These are phyloP conservation scores for Fusarium fujikuroi DNA, from an alignment of 2,329 filamentous ascomycete genomes.

Conservation along the genomic window DNA sequence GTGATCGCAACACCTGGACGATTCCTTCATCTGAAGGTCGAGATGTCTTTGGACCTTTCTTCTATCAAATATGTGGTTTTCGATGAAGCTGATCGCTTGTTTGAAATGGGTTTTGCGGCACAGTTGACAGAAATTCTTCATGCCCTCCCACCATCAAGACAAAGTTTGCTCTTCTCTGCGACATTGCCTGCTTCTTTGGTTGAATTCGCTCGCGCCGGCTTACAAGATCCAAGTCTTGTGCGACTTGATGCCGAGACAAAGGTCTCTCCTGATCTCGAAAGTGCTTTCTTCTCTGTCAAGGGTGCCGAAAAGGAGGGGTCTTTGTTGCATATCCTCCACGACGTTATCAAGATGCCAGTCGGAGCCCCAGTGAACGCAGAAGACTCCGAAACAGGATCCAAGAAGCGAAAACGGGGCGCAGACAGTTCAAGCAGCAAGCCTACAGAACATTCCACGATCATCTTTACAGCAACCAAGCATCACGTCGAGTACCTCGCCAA, in stretches of 20 bases:
- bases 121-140: constrained; percentile 94
- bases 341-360: constrained; percentile 90
- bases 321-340: constrained; percentile 85
- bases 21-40: constrained; percentile 95
- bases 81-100: constrained; percentile 94
- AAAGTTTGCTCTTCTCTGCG: constrained; percentile 94
- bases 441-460: constrained; percentile 90
- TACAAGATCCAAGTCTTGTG: constrained; percentile 91
- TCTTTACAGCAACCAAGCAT: constrained; percentile 96
- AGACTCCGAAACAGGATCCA: constrained; percentile 59
- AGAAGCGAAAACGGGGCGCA: constrained; percentile 76
- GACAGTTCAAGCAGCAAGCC: constrained; percentile 70
- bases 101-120: constrained; percentile 98
- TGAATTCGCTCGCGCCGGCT: constrained; percentile 91
- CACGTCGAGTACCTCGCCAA: constrained; percentile 92
- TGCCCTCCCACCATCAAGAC: constrained; percentile 82
- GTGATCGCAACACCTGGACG: constrained; percentile 96
- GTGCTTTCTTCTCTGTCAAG: constrained; percentile 93
- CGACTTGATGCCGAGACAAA: constrained; percentile 95
- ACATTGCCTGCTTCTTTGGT: constrained; percentile 94
- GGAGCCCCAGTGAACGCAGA: constrained; percentile 67
- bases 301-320: constrained; percentile 94
- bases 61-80: constrained; percentile 96
- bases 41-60: constrained; percentile 92
- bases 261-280: constrained; percentile 94